Conservation (phyloP, 2,329 filamentous ascomycete species). For the Ilyonectria destructans region DNA sequence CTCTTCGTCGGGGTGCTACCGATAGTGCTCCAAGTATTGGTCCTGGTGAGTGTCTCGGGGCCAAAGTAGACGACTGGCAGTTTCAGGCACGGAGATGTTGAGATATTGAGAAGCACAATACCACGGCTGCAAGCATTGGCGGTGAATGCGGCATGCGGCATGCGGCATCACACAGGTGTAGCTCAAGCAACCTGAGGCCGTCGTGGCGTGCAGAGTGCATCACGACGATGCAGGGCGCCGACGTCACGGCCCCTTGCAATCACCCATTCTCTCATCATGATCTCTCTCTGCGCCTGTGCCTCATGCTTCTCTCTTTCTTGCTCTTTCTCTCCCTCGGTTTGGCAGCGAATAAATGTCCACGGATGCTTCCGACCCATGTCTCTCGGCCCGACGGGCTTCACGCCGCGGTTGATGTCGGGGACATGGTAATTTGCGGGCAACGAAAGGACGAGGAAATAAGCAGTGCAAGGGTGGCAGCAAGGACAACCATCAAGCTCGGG, state of each 20-base stretch:
- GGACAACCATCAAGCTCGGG: not conserved
- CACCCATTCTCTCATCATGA: not conserved
- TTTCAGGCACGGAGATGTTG: constrained; percentile 12
- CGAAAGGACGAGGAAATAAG: constrained; percentile 9
- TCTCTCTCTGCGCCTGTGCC: not conserved
- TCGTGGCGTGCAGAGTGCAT: constrained; percentile 19
- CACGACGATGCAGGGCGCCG: constrained; percentile 20
- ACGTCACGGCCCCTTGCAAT: constrained; percentile 25
- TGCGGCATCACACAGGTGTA: constrained; percentile 9
- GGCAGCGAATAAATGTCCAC: not conserved
- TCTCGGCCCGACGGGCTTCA: constrained; percentile 5
- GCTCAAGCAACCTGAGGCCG: constrained; percentile 5
- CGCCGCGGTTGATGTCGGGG: constrained; percentile 15
- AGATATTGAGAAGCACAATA: not conserved
- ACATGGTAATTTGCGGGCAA: constrained; percentile 1
- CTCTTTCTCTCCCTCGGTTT: constrained; percentile 16
- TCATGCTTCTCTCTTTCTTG: constrained; percentile 7
- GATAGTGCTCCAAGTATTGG: not conserved
- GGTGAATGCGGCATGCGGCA: constrained; percentile 27
- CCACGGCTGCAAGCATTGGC: constrained; percentile 16
- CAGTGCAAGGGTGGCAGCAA: constrained; percentile 17
- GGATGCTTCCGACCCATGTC: constrained; percentile 16
- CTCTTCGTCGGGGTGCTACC: not conserved
- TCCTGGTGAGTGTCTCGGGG: not conserved
- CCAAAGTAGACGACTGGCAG: not conserved